Evolutionary conservation across 306 rosid species (phyloP).

Genomic region (Lotus japonicus): DNA sequence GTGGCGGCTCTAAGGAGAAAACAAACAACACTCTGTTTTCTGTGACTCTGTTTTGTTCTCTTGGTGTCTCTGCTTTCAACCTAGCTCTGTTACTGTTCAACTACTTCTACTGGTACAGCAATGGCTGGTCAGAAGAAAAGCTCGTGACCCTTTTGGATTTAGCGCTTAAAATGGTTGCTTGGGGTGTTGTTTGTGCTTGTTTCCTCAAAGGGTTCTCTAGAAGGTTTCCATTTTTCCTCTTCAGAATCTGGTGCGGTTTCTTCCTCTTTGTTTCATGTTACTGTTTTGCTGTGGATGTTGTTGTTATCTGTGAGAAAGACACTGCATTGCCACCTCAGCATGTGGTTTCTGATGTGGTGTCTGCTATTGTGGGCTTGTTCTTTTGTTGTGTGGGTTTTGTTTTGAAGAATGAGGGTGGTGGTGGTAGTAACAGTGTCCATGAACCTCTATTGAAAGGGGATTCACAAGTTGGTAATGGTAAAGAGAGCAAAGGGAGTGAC

Average conservation of each 20-base stretch:
- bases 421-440: not conserved
- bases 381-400: slow-evolving; percentile 30
- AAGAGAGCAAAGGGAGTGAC: slow-evolving; percentile 30
- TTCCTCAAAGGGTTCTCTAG: slow-evolving; percentile 19
- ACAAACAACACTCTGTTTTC: not conserved
- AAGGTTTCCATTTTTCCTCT: slow-evolving; percentile 20
- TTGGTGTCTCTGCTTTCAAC: slow-evolving; percentile 26
- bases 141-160: slow-evolving; percentile 35
- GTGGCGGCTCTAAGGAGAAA: slow-evolving; percentile 9
- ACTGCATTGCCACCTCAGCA: slow-evolving; percentile 8
- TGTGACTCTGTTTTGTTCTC: slow-evolving; percentile 23
- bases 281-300: slow-evolving; percentile 17
- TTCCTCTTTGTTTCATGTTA: slow-evolving; percentile 30
- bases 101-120: slow-evolving; percentile 27
- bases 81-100: slow-evolving; percentile 9
- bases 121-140: slow-evolving; percentile 32
- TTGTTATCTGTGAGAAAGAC: slow-evolving; percentile 22
- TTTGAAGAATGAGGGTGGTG: slow-evolving; percentile 27
- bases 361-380: slow-evolving; percentile 23
- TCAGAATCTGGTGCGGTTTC: slow-evolving; percentile 40
- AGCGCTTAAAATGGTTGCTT: slow-evolving; percentile 29
- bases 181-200: slow-evolving; percentile 31
- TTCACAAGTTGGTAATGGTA: not conserved
- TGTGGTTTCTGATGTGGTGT: slow-evolving; percentile 34
- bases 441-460: slow-evolving; percentile 40